Conservation (phyloP, 345 rosid species). For the Euphorbia pulcherrima region DNA sequence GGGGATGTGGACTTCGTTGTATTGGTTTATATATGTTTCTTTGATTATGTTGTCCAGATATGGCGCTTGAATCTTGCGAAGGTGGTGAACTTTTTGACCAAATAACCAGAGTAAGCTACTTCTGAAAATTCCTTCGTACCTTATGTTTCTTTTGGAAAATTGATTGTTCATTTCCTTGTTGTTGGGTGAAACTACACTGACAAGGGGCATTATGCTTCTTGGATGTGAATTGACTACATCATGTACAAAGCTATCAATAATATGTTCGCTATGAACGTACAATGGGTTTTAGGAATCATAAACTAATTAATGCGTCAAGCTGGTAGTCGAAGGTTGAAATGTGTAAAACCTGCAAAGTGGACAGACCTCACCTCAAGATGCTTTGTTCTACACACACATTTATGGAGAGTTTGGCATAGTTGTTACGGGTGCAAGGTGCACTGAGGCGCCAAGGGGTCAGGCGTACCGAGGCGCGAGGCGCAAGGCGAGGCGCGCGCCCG, state of each 20-base stretch:
- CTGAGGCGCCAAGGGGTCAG: too few relatives aligned
- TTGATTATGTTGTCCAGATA: slow-evolving; percentile 49
- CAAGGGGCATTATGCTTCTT: neutral
- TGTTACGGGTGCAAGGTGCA: too few relatives aligned
- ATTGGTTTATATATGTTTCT: slow-evolving; percentile 28
- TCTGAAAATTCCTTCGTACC: neutral
- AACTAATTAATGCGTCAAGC: neutral
- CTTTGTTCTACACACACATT: too few relatives aligned
- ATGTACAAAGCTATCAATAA: neutral
- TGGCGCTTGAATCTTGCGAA: slow-evolving; percentile 99
- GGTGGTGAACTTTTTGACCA: slow-evolving; percentile 99
- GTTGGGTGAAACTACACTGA: neutral
- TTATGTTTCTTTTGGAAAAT: slow-evolving; percentile 7
- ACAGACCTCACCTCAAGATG: too few relatives aligned
- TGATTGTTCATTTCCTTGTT: neutral
- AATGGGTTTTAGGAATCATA: neutral
- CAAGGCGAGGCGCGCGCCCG: too few relatives aligned
- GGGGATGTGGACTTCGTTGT: neutral
- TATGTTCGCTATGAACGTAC: neutral
- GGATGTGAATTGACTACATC: neutral
- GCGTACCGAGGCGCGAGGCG: too few relatives aligned
- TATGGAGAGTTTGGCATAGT: too few relatives aligned
- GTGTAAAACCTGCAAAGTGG: too few relatives aligned
- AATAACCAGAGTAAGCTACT: slow-evolving; percentile 78
- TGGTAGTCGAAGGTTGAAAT: too few relatives aligned